A percentile compares a stretch with the other conserved stretches of the same genome.
Conservation (phyloP, 2,329 filamentous ascomycete species). For the Cadophora sp. region DNA sequence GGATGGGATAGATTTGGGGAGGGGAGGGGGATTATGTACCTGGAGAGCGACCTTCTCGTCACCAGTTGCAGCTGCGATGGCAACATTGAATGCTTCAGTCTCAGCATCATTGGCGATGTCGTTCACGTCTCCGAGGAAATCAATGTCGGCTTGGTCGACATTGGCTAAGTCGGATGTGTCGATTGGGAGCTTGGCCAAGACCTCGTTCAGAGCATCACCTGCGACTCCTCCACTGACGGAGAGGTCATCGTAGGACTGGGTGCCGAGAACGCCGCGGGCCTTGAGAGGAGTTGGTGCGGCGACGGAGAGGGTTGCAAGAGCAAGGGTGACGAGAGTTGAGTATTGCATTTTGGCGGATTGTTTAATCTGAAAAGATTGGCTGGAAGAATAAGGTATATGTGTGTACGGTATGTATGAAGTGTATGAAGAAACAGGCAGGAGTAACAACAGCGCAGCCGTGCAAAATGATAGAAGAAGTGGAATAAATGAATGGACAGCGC, state of each 20-base stretch:
- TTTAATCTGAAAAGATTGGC: neutral
- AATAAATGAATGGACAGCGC: slow-evolving; percentile 2
- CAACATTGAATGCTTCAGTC: slow-evolving; percentile 55
- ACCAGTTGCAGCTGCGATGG: slow-evolving; percentile 52
- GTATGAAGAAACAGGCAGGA: neutral
- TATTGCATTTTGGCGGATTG: slow-evolving; percentile 16
- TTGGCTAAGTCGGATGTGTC: slow-evolving; percentile 22
- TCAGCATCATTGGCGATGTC: slow-evolving; percentile 49
- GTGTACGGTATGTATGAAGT: neutral
- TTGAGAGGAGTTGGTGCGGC: slow-evolving; percentile 15
- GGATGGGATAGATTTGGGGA: neutral
- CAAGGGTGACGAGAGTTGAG: slow-evolving; percentile 9
- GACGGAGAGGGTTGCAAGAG: slow-evolving; percentile 18
- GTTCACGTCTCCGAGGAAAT: slow-evolving; percentile 28
- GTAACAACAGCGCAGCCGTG: slow-evolving; percentile 25
- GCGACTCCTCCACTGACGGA: slow-evolving; percentile 57
- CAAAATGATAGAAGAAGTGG: slow-evolving; percentile 6
- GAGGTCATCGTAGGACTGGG: slow-evolving; percentile 44
- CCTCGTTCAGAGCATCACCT: slow-evolving; percentile 59
- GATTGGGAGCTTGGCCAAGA: slow-evolving; percentile 24
- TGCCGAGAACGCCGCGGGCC: slow-evolving; percentile 14
- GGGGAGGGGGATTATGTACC: slow-evolving; percentile 18
- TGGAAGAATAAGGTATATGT: neutral
- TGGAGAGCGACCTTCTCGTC: slow-evolving; percentile 51
- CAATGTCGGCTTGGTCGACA: slow-evolving; percentile 27